Evolutionary conservation across 2,329 filamentous ascomycete species (phyloP), one percentile per base, ranked within the genome.

Genomic region (Botryotinia convoluta): DNA sequence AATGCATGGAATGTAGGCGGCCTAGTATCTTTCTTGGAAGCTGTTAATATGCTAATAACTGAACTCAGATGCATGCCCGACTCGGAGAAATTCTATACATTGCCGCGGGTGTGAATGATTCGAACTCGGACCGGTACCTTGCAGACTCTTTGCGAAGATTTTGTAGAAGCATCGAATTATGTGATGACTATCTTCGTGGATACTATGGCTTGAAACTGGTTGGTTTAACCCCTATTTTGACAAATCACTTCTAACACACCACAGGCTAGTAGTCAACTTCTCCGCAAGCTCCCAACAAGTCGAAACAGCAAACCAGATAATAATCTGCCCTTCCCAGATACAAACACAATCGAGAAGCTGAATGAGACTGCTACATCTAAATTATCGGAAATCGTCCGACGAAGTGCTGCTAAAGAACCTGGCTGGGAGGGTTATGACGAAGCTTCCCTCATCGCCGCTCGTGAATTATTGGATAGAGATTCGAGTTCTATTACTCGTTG

Each of bases 131-230:
- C 61, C 87, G 87, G 80, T 85, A 89, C 78, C 84, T 96, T 72
- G 85, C 88, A 61, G 92, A 95, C 80, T 91, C 94, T 8, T 83
- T 97, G 71, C 93, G 94, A 80, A 90, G 95, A 76, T 98, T 97
- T 83, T 93, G 92, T 81, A 89, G 96, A 78, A 96, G 94, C 79
- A 89, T 98, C 76, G 96, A 99, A 84, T 88, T 99, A 70, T 98
- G 96, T 80, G 93, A 98, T 78, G 91, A 94, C 81, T 98, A 98
- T 81, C 83, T 98, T 75, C 90, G 96, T 75, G 96, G 95, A 1
- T 97, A 94, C 82, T 98, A 97, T 82, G 96, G 96, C 10, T 84
- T 99, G 74, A 96, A 95, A 81, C 82, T 95, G 82, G 91, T 94
- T 83, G 79, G 88, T 79, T 20, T 32, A 39, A 44, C 60, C 22